Base-by-base conservation (phyloP, 345 rosid species). In the Camelina hispida region DNA sequence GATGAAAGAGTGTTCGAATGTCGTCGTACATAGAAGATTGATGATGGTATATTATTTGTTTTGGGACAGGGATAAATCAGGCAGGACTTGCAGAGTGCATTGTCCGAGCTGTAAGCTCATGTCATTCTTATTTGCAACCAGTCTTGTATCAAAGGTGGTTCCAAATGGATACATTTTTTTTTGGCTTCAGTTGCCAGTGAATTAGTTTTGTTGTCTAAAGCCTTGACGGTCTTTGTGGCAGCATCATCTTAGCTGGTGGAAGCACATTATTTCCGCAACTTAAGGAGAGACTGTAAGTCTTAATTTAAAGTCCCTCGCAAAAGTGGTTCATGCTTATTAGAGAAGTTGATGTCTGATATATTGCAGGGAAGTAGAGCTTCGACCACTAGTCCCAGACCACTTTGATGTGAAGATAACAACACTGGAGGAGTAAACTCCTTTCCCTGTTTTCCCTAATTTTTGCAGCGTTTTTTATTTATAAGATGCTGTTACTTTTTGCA, bases 81-180 rank as follows among this genome's bases (percentile, higher is more conserved):
- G 98, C 97, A 42, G 98, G 98, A 78, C 87, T 94, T 43, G 97
- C 93, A 40, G 97, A 94, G 83, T 88, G 97, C 82, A 88, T 94
- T 70, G 97, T 94, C 40, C 89, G 98, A 81, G 88, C 98, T 53
- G 85, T 94, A 47, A 91, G 81, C 83, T 82, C 93, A 37, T 91
- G 98, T 73, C 95, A 90, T 70, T 79, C 96, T 54, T 85, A 83
- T 73, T 85, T 94, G 76, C 98, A 91, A 58, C 96, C 97, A 14
- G 85, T 94, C 51, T 89, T 94, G 62, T 91, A 89, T 81, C 88
- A 88, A 80, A 94, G 95, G 98, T 94, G 51, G 51, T 46, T 46
- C 9, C 3, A n/a, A 46, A n/a, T 46, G 51, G 51, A 46, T 46
- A 46, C 51, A 2, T 14, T 56, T 17, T 25, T 23, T 25, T 25